Conservation (phyloP, 2,329 filamentous ascomycete species). For the Knoxdaviesia proteae region DNA sequence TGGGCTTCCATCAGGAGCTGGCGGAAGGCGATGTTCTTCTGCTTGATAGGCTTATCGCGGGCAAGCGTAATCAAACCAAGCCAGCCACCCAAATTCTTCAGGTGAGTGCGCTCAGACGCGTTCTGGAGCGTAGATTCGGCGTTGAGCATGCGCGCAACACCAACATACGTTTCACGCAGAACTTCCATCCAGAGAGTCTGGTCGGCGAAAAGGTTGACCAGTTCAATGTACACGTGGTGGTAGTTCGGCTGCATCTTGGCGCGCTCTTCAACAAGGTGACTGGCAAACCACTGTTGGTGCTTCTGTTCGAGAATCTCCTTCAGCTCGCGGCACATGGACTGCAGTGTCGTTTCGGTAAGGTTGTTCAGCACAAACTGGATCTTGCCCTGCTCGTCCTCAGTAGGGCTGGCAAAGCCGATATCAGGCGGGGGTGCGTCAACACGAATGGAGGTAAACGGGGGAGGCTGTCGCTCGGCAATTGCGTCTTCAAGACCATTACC, state of each 20-base stretch:
- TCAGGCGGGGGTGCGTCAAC: conserved; percentile 47
- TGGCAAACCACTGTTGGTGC: conserved; percentile 91
- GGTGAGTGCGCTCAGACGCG: conserved; percentile 61
- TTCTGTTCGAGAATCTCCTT: conserved; percentile 56
- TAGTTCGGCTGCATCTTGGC: conserved; percentile 97
- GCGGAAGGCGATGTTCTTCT: conserved; percentile 93
- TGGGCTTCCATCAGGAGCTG: conserved; percentile 85
- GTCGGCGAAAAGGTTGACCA: conserved; percentile 67
- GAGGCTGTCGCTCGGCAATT: conserved; percentile 8
- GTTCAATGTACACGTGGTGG: conserved; percentile 76
- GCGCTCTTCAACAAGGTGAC: conserved; percentile 83
- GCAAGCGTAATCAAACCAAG: conserved; percentile 83
- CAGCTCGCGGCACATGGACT: conserved; percentile 66
- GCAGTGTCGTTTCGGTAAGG: conserved; percentile 72
- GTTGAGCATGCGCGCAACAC: conserved; percentile 71
- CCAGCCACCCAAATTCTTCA: conserved; percentile 91
- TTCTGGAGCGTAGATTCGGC: conserved; percentile 72
- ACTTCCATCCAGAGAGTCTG: conserved; percentile 68
- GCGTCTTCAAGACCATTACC: conserved; percentile 54
- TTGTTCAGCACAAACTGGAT: conserved; percentile 96
- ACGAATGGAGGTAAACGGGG: conserved; percentile 60
- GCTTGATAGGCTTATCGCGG: conserved; percentile 84
- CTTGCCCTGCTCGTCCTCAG: conserved; percentile 71
- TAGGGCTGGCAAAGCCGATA: conserved; percentile 58
- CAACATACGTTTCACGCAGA: conserved; percentile 79